phyloP scores from a whole-genome alignment of 441 rosid genomes.

The Jatropha podagrica region DNA sequence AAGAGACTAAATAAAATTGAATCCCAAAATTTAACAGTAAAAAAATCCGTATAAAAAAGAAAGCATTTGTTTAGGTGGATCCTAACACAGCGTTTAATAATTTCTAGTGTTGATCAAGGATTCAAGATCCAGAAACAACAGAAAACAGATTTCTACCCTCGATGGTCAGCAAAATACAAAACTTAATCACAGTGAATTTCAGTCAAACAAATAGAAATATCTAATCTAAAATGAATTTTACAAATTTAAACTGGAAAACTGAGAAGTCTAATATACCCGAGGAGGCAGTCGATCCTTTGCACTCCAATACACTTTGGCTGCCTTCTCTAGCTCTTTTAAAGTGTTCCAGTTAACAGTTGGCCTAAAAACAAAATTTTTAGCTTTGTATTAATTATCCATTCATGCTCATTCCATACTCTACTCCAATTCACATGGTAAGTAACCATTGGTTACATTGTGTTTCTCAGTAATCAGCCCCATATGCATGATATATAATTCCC shows the following conservation, averaged over 20 bases:
- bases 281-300: conserved; percentile 86
- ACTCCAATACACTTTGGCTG: conserved; percentile 72
- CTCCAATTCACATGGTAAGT: neutral
- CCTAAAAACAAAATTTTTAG: conserved; percentile 38
- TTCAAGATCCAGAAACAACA: neutral
- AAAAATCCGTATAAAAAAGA: neutral
- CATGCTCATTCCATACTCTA: neutral
- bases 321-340: conserved; percentile 83
- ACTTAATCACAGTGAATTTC: neutral
- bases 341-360: conserved; percentile 82
- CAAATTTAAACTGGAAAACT: neutral
- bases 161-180: neutral
- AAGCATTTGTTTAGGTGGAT: neutral
- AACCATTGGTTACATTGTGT: neutral
- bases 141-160: conserved; percentile 2
- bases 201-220: conserved; percentile 12
- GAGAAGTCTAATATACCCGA: conserved; percentile 45
- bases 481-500: neutral
- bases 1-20: neutral
- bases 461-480: neutral
- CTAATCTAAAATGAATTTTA: neutral
- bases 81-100: neutral
- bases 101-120: neutral
- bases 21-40: neutral
- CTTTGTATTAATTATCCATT: conserved; percentile 2